Evolutionary conservation across 2,329 filamentous ascomycete species (phyloP).

Genomic region (Xylariaceae sp.): DNA sequence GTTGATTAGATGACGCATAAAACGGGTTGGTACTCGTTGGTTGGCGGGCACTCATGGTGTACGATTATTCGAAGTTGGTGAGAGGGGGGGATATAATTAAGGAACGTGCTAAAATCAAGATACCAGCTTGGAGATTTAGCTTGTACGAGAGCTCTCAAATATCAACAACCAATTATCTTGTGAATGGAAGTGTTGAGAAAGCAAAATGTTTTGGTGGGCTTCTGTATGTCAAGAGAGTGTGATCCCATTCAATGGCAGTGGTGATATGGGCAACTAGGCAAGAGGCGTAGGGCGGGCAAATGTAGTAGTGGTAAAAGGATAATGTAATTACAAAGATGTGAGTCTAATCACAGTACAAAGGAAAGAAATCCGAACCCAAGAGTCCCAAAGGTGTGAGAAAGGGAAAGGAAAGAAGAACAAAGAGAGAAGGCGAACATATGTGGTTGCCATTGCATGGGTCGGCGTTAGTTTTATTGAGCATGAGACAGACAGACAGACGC

Average conservation of each 20-base stretch:
- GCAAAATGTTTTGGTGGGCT: not conserved
- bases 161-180: not conserved
- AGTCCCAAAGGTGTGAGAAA: slow-evolving; percentile 5
- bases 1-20: slow-evolving; percentile 9
- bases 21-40: slow-evolving; percentile 23
- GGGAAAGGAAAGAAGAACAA: slow-evolving; percentile 8
- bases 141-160: not conserved
- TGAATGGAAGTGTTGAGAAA: slow-evolving; percentile 1
- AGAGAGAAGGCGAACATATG: slow-evolving; percentile 4
- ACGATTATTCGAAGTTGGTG: slow-evolving; percentile 3
- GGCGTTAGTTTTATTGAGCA: slow-evolving; percentile 13
- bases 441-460: slow-evolving; percentile 8
- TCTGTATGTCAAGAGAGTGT: not conserved
- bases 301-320: slow-evolving; percentile 7
- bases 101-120: slow-evolving; percentile 22
- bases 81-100: slow-evolving; percentile 11
- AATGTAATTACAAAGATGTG: slow-evolving; percentile 11
- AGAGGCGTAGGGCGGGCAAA: slow-evolving; percentile 1
- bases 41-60: slow-evolving; percentile 24
- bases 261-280: not conserved
- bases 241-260: not conserved
- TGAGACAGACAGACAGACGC: slow-evolving; percentile 3
- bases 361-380: slow-evolving; percentile 2
- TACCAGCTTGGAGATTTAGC: slow-evolving; percentile 28
- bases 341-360: slow-evolving; percentile 7